Conservation (phyloP, 2,329 filamentous ascomycete genomes). For the Coleophoma cylindrospora region DNA sequence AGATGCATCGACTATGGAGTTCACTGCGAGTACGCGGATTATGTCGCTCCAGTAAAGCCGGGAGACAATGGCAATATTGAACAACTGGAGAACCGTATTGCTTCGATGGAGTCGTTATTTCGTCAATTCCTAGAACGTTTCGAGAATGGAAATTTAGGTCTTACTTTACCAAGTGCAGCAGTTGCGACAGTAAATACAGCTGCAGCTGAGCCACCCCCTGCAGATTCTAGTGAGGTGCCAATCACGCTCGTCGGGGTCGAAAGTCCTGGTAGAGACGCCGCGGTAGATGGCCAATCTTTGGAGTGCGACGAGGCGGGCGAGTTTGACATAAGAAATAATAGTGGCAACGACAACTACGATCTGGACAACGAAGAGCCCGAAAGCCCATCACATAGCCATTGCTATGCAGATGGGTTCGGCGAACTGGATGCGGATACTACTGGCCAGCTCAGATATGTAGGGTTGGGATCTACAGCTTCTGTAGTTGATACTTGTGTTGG, state of each 20-base stretch:
- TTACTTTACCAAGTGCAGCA: background rate
- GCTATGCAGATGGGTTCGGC: background rate
- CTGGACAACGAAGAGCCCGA: background rate
- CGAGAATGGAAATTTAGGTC: background rate
- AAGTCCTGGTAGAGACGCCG: too few species aligned
- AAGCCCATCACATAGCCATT: too few species aligned
- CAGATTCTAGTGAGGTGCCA: background rate
- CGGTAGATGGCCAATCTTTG: too few species aligned
- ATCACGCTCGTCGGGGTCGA: too few species aligned
- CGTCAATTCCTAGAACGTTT: background rate
- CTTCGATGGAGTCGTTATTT: background rate
- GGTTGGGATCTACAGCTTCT: background rate
- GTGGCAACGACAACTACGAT: background rate
- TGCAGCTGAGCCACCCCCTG: background rate
- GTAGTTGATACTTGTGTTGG: background rate
- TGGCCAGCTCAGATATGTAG: constrained; percentile 1
- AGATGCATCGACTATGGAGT: constrained; percentile 22
- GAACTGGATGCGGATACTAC: background rate
- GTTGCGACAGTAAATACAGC: background rate
- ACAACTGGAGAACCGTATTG: background rate
- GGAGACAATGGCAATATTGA: background rate
- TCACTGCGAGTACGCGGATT: constrained; percentile 20
- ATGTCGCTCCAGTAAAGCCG: background rate
- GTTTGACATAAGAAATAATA: background rate
- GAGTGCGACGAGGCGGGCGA: too few species aligned